Conservation (phyloP, 1,139 yeast species). For the Candida pseudoviswanathii region DNA sequence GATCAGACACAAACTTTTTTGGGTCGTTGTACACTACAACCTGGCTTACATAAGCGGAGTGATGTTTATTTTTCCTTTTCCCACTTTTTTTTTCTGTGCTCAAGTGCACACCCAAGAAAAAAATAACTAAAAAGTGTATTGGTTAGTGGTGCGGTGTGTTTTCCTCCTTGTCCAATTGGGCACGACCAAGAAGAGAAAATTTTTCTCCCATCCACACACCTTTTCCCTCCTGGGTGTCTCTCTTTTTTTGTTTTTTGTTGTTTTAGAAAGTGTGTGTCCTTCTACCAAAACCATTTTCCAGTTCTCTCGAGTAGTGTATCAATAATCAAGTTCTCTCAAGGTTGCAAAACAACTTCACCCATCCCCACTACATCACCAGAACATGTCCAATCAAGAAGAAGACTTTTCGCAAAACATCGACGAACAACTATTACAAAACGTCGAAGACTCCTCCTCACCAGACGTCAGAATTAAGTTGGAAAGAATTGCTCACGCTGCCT, state of each 20-base stretch:
- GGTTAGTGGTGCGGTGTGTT: background rate
- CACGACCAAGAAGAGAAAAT: conserved; percentile 3
- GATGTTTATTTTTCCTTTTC: background rate
- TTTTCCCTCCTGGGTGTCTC: too few species aligned
- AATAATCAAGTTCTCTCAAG: conserved; percentile 6
- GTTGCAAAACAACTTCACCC: conserved; percentile 13
- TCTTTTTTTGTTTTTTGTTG: background rate
- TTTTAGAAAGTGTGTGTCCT: conserved; percentile 12
- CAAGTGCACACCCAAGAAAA: background rate
- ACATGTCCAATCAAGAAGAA: conserved; percentile 28
- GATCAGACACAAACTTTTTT: background rate
- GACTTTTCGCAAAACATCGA: conserved; percentile 48
- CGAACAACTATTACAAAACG: conserved; percentile 44
- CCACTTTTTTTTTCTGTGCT: background rate
- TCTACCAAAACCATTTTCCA: conserved; percentile 10
- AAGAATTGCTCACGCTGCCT: conserved; percentile 30
- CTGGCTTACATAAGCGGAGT: background rate
- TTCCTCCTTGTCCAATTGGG: background rate
- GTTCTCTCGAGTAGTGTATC: conserved; percentile 12
- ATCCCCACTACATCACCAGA: background rate
- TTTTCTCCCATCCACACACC: background rate
- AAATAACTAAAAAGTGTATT: background rate
- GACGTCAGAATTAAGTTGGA: conserved; percentile 31
- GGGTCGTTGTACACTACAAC: too few species aligned
- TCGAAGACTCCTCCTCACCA: conserved; percentile 19